phyloP scores from a whole-genome alignment of 306 rosid genomes.

The Trichosanthes truncata region DNA sequence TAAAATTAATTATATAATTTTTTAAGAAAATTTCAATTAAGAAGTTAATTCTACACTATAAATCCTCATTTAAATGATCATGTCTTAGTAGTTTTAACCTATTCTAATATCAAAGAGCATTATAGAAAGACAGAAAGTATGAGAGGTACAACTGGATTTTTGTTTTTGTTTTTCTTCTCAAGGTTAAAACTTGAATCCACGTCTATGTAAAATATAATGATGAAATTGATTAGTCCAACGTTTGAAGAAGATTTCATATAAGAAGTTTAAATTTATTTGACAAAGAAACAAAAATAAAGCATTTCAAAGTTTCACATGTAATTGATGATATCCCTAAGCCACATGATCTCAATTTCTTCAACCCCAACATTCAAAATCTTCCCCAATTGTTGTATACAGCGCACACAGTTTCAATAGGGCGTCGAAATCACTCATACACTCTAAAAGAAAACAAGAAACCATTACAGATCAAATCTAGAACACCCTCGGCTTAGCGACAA shows the following conservation, averaged over 20 bases:
- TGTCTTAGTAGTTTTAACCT: no score
- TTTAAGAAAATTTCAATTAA: no score
- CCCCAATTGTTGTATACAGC: background rate
- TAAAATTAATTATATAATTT: no score
- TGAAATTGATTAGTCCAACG: background rate
- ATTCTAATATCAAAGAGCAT: no score
- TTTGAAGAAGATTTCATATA: background rate
- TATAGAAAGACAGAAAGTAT: no score
- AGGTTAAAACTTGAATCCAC: no score
- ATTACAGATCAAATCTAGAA: background rate
- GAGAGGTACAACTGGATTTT: no score
- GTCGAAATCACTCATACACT: background rate
- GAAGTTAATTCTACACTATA: no score
- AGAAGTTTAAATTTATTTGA: background rate
- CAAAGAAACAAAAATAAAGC: background rate
- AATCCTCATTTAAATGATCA: no score
- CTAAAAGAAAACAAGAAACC: background rate
- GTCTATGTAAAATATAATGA: no score
- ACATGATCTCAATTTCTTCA: background rate
- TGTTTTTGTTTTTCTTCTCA: no score
- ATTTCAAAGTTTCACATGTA: background rate
- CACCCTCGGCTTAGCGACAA: constrained; percentile 60
- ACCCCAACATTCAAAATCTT: background rate
- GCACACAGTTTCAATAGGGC: background rate
- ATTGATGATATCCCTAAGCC: background rate